Conservation (phyloP, 306 rosid genomes). For the Dryas drummondii region DNA sequence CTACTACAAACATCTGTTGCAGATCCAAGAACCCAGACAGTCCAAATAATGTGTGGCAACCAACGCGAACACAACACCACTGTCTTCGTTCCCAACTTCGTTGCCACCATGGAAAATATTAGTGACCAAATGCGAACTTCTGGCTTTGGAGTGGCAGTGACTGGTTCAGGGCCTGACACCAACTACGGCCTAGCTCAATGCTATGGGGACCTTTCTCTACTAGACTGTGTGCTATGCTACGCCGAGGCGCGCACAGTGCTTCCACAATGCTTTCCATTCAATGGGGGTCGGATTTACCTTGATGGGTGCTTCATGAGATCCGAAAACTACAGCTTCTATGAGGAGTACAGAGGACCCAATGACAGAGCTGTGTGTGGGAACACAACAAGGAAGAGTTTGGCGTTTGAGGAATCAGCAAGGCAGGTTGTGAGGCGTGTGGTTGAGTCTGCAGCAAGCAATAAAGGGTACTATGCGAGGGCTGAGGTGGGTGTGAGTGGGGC, state of each 20-base stretch:
- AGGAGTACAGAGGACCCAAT: conserved; percentile 51
- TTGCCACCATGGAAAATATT: conserved; percentile 72
- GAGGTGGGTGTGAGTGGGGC: conserved; percentile 35
- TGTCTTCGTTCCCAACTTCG: conserved; percentile 62
- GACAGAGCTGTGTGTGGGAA: conserved; percentile 65
- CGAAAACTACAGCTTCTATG: conserved; percentile 68
- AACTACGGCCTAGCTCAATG: conserved; percentile 89
- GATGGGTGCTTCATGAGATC: conserved; percentile 98
- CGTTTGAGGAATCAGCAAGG: conserved; percentile 46
- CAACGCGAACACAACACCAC: conserved; percentile 53
- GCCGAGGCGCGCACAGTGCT: conserved; percentile 82
- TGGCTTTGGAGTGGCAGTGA: conserved; percentile 63
- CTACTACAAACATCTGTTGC: conserved; percentile 42
- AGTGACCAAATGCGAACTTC: conserved; percentile 63
- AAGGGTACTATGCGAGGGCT: conserved; percentile 52
- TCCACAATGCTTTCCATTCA: conserved; percentile 76
- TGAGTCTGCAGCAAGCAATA: conserved; percentile 39
- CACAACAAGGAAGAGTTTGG: conserved; percentile 42
- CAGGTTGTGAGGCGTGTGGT: conserved; percentile 49
- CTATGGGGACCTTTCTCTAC: conserved; percentile 82
- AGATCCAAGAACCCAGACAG: conserved; percentile 71
- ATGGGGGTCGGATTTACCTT: conserved; percentile 65
- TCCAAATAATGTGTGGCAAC: conserved; percentile 44
- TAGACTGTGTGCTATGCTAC: conserved; percentile 78
- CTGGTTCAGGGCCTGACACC: conserved; percentile 67